Evolutionary conservation across 2,329 filamentous ascomycete species (phyloP), one percentile per base, ranked within the genome.

Genomic region (Trichoderma sp.): DNA sequence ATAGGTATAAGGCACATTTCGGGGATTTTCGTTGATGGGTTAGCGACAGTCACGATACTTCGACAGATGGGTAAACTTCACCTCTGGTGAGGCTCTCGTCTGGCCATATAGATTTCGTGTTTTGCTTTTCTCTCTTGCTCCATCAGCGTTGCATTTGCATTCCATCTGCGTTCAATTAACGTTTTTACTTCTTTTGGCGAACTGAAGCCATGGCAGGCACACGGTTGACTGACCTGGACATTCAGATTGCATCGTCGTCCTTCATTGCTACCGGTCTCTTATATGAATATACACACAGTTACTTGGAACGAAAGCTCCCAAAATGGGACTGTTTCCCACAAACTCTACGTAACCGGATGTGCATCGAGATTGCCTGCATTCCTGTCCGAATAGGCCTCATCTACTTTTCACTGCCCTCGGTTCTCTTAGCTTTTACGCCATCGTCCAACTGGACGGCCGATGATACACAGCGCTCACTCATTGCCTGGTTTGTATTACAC

Each of bases 271-370:
- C 64, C 15, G 64, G 39, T n/a, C 14, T 67, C 15, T 6, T 53
- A 3, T 67, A 34, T 24, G 47, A 67, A 57, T 34, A 34, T 67
- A 57, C 28, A 2, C 36, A 67, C 12, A n/a, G 18, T 56, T 30
- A 32, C 28, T 34, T 47, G 24, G 64, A 67, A 34, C n/a, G 24
- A 53, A 53, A 34, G 15, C 64, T 67, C 14, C 18, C 43, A 12
- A 67, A 67, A 57, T 67, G 64, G 64, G 47, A 67, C 6, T 26
- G 47, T n/a, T 53, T 67, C 3, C 51, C 64, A 15, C 26, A 53
- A 34, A 32, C 64, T 5, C 28, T 67, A 24, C 64, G 64, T 24
- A 53, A 67, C 64, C 43, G 64, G 47, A 53, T 67, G 30, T 67
- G 64, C 15, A 53, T 53, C 30, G 64, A 67, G 47, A 67, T 67